phyloP scores from a whole-genome alignment of 306 rosid genomes.

The Sesbania bispinosa region DNA sequence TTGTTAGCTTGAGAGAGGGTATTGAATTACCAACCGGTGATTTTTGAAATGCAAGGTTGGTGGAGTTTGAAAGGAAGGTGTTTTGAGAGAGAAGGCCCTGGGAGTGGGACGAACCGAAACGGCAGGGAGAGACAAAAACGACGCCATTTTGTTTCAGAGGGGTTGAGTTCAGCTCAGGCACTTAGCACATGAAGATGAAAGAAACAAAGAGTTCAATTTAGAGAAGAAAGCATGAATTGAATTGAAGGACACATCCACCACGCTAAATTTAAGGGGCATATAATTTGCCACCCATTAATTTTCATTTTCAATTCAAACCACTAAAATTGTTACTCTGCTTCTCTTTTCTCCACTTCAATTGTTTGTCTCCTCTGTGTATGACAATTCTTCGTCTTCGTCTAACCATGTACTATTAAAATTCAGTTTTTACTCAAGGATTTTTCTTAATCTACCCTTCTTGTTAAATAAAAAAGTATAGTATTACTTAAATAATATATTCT shows the following conservation, averaged over 20 bases:
- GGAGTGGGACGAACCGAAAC: constrained; percentile 40
- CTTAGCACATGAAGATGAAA: not conserved
- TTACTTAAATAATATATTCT: no score
- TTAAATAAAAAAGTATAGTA: no score
- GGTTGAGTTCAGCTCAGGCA: not conserved
- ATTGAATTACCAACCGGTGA: constrained; percentile 44
- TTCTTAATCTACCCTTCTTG: no score
- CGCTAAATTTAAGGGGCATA: not conserved
- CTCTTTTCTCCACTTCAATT: no score
- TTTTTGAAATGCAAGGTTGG: constrained; percentile 37
- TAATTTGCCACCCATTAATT: not conserved
- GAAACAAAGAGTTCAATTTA: not conserved
- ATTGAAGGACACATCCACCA: not conserved
- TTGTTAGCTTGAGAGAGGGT: not conserved
- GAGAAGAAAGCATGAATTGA: not conserved
- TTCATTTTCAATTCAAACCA: not conserved
- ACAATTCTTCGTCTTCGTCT: no score
- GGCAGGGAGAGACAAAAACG: constrained; percentile 48
- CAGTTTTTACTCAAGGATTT: no score
- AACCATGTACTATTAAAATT: no score
- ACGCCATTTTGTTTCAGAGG: constrained; percentile 47
- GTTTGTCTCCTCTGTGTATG: no score
- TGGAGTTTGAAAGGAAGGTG: constrained; percentile 35
- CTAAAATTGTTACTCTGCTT: not conserved
- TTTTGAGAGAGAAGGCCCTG: constrained; percentile 24